Percentiles rank a stretch among this genome's conserved stretches.
These are phyloP conservation scores for Colletotrichum sp. DNA, from an alignment of 2,329 filamentous ascomycete species.

Conservation along the genomic window DNA sequence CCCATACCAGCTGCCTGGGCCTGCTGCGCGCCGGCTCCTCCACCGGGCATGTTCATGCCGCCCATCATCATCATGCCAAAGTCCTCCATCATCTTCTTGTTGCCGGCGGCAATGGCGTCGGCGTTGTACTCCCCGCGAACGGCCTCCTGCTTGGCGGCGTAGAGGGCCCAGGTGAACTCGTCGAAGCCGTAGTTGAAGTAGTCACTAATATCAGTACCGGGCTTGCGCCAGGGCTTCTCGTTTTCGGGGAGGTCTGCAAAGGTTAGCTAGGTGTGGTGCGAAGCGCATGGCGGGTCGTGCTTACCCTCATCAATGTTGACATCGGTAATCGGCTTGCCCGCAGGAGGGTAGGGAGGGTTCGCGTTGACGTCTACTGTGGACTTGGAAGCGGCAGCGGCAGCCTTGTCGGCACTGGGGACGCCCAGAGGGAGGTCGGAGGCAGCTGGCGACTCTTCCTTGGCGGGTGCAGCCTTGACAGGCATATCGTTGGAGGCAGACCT, in stretches of 20 bases:
- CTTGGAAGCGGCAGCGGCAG: slow-evolving; percentile 71
- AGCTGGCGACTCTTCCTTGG: slow-evolving; percentile 48
- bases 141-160: slow-evolving; percentile 85
- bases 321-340: slow-evolving; percentile 81
- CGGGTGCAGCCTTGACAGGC: slow-evolving; percentile 46
- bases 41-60: slow-evolving; percentile 48
- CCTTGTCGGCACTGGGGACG: slow-evolving; percentile 52
- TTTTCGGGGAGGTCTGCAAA: slow-evolving; percentile 70
- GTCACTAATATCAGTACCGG: slow-evolving; percentile 92
- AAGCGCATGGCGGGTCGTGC: not conserved
- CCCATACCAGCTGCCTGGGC: slow-evolving; percentile 42
- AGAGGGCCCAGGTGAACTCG: slow-evolving; percentile 96
- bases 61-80: slow-evolving; percentile 74
- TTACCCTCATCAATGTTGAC: slow-evolving; percentile 73
- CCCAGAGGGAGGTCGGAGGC: slow-evolving; percentile 28
- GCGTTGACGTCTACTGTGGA: slow-evolving; percentile 86
- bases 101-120: slow-evolving; percentile 63
- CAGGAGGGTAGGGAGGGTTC: slow-evolving; percentile 77
- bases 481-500: slow-evolving; percentile 58
- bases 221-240: slow-evolving; percentile 93
- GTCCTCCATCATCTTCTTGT: slow-evolving; percentile 81
- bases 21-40: slow-evolving; percentile 33
- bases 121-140: slow-evolving; percentile 78
- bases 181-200: slow-evolving; percentile 99
- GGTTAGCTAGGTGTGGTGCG: not conserved